phyloP scores from a whole-genome alignment of 495 filamentous ascomycete genomes.

The Penicillium cataractarum region DNA sequence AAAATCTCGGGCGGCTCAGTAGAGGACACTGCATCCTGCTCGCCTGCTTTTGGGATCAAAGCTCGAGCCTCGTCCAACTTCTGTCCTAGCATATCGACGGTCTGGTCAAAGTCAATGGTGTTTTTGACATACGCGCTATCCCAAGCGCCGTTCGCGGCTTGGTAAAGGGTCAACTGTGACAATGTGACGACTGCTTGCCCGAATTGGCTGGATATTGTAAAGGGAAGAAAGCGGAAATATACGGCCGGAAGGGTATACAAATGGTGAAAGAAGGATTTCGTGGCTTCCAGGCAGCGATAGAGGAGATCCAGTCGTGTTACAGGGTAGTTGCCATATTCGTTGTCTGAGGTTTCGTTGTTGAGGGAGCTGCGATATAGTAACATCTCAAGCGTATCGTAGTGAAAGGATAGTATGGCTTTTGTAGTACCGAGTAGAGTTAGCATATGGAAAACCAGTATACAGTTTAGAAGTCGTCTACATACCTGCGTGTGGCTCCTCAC shows the following conservation, averaged over 20 bases:
- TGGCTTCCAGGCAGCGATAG: conserved; percentile 29
- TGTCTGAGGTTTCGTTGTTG: conserved; percentile 17
- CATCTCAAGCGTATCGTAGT: conserved; percentile 30
- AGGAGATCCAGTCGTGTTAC: conserved; percentile 30
- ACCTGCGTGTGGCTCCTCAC: conserved; percentile 24
- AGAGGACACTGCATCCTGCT: not conserved
- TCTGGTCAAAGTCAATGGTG: conserved; percentile 20
- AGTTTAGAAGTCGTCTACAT: not conserved
- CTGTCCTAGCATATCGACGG: conserved; percentile 3
- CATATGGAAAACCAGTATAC: not conserved
- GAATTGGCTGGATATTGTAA: conserved; percentile 27
- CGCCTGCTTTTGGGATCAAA: not conserved
- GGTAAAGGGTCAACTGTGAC: conserved; percentile 35
- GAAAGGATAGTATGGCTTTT: conserved; percentile 20
- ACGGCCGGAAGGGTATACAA: conserved; percentile 27
- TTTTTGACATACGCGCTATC: conserved; percentile 27
- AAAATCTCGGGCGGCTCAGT: conserved; percentile 22
- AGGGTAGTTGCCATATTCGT: conserved; percentile 16
- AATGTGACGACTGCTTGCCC: conserved; percentile 35
- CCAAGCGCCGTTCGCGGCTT: conserved; percentile 22
- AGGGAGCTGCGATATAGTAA: conserved; percentile 29
- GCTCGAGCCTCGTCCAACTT: conserved; percentile 18
- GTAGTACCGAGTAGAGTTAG: not conserved
- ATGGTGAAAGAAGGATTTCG: conserved; percentile 34
- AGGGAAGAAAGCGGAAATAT: conserved; percentile 24